Conservation (phyloP, 768 basidiomycete genomes). For the Leccinum rimulosum region DNA sequence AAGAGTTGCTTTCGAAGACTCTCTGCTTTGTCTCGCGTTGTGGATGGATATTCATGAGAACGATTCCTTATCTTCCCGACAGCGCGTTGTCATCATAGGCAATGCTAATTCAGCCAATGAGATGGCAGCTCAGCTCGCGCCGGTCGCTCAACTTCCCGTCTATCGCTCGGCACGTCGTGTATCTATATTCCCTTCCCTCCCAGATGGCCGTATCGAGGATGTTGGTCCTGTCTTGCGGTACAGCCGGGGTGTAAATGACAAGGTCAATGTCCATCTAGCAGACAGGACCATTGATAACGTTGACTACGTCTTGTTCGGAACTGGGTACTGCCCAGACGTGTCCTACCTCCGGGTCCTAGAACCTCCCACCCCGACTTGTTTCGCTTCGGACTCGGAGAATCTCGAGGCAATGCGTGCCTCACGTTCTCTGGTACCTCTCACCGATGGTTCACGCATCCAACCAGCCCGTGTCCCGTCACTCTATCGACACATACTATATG, state of each 20-base stretch:
- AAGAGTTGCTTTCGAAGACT: not conserved
- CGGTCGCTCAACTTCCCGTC: slow-evolving; percentile 39
- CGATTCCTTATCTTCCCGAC: not conserved
- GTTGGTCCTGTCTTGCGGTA: slow-evolving; percentile 42
- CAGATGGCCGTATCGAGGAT: slow-evolving; percentile 41
- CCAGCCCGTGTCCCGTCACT: slow-evolving; percentile 44
- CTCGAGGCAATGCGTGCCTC: not conserved
- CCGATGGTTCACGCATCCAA: slow-evolving; percentile 19
- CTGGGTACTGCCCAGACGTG: slow-evolving; percentile 45
- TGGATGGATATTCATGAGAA: not conserved
- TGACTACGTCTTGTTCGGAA: slow-evolving; percentile 44
- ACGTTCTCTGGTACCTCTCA: slow-evolving; percentile 26
- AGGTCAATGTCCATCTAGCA: slow-evolving; percentile 35
- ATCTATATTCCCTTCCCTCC: slow-evolving; percentile 42
- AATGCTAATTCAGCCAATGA: slow-evolving; percentile 56
- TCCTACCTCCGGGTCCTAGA: slow-evolving; percentile 38
- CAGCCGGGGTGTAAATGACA: slow-evolving; percentile 14
- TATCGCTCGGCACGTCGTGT: slow-evolving; percentile 46
- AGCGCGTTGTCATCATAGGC: slow-evolving; percentile 48
- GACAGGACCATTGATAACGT: slow-evolving; percentile 40
- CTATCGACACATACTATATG: slow-evolving; percentile 46
- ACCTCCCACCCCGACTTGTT: not conserved
- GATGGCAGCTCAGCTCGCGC: slow-evolving; percentile 44
- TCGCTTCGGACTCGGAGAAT: not conserved
- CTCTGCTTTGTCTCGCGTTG: not conserved